Evolutionary conservation across 768 basidiomycete species (phyloP), one percentile per base, ranked within the genome.

Genomic region (Mycena chlorophos): DNA sequence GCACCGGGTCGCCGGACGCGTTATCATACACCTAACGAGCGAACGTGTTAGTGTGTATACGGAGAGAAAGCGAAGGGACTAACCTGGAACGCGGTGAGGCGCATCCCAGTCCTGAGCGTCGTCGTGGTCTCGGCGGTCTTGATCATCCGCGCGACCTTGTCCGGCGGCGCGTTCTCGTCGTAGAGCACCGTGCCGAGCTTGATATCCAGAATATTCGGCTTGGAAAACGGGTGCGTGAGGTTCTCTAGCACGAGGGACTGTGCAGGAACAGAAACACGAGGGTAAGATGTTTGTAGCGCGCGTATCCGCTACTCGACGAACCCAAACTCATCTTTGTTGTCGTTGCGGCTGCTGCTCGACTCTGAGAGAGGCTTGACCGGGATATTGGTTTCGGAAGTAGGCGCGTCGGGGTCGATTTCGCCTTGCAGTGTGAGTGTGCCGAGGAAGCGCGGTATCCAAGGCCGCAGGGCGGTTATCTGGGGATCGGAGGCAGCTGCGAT

Each of bases 111-210:
- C 68, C 85, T 81, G 2, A 78, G 67, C 10, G 84, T 88, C 1
- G 96, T 98, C 0, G 91, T 87, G 10, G 78, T 71, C 26, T 72
- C 75, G 1, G 93, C 93, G 1, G 79, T 76, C 63, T 82, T 78
- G 53, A 80, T 74, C 94, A 95, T 94, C 23, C 90, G 83, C 37
- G 73, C 79, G 56, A 81, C 78, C 73, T 99, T 99, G 54, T 89
- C 91, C 2, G 81, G 77, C 0, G 79, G 69, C 4, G 88, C 79
- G 12, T 68, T 66, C 20, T 86, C 81, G 49, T 91, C 93, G 59
- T 90, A 91, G n/a, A 98, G 79, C 1, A 88, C 76, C 0, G 89
- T 95, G 1, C 97, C 97, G 16, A 98, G 87, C 70, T 98, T 99
- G 67, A 94, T 78, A 68, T 99, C 96, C 26, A 98, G 76, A 54